These are phyloP conservation scores for Punica granatum DNA, from an alignment of 345 rosid genomes.

Conservation along the genomic window DNA sequence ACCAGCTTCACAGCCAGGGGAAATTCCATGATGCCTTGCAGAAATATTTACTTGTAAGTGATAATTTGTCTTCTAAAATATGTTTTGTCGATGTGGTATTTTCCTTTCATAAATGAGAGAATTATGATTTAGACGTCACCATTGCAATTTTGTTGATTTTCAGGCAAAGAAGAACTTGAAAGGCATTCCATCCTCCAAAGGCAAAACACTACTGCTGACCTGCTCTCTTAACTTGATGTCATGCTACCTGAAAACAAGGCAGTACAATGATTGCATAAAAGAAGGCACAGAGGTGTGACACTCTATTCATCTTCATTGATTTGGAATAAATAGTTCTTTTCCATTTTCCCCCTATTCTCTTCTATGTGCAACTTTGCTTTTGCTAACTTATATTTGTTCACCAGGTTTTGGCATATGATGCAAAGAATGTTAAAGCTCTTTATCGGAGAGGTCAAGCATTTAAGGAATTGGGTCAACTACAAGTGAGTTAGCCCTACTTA, in stretches of 20 bases:
- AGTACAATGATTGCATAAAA: conserved; percentile 58
- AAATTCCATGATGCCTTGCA: conserved; percentile 55
- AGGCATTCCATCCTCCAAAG: conserved; percentile 56
- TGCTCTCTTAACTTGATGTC: conserved; percentile 97
- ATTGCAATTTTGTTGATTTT: neutral
- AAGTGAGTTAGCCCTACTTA: conserved; percentile 46
- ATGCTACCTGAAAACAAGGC: conserved; percentile 78
- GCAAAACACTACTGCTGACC: conserved; percentile 51
- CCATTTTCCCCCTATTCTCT: neutral
- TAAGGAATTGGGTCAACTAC: conserved; percentile 60
- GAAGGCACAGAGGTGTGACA: conserved; percentile 84
- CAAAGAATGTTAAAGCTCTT: conserved; percentile 80
- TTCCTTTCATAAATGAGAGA: neutral
- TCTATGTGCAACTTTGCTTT: neutral
- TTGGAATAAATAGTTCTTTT: neutral
- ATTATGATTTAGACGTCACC: neutral
- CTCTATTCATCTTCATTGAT: neutral
- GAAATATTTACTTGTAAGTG: conserved; percentile 79
- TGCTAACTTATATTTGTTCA: neutral
- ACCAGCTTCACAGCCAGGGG: conserved; percentile 78
- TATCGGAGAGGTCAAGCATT: conserved; percentile 97
- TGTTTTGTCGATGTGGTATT: neutral
- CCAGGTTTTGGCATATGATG: conserved; percentile 78
- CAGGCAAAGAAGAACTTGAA: conserved; percentile 84
- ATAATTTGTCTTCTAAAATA: neutral